Base-by-base conservation (phyloP, 1,284 basidiomycete species). In the Fomitopsis betulina region DNA sequence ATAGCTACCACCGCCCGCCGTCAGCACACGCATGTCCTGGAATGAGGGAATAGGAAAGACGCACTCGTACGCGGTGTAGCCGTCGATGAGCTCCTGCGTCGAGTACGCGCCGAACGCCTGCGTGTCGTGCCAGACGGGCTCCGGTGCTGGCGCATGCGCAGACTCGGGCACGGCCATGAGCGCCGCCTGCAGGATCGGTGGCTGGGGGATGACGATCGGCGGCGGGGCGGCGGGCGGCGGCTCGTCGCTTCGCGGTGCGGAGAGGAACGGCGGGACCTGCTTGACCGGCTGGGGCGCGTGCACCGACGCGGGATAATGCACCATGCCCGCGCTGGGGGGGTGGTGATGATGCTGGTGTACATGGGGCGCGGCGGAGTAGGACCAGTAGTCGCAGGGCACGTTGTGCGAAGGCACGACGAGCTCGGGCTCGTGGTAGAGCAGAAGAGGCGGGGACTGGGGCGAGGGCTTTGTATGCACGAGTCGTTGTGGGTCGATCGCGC, bases 211-310 rank as follows among this genome's bases (percentile, higher is more conserved):
- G 33, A 58, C 58, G 51, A 65, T 63, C 39, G 59, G 59, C 33
- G 62, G 55, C 56, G 59, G 51, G 39, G 56, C 58, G 25, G 56
- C 52, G 30, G 60, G 62, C 23, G 59, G 52, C 25, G 58, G 30
- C 9, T 51, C 30, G 12, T 15, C 17, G n/a, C 17, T n/a, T 8
- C 19, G 32, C 10, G 49, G 17, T 10, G 47, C 42, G 32, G 61
- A 58, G 56, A 65, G 63, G 35, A 60, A 33, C 39, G 64, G 61
- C 42, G 56, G 58, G 19, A 57, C 56, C 47, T 61, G 63, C 17
- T 60, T 60, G 12, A 65, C 52, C 25, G 64, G 64, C 27, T 59
- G 61, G 32, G 64, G 64, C 19, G 64, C 64, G 60, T 62, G 60
- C 13, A 65, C 60, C 19, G 58, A 55, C 19, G 60, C 15, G 25